A percentile compares a stretch with the other conserved stretches of the same genome.
phyloP scores from a whole-genome alignment of 1,284 basidiomycete species.

The Ustilago crameri region DNA sequence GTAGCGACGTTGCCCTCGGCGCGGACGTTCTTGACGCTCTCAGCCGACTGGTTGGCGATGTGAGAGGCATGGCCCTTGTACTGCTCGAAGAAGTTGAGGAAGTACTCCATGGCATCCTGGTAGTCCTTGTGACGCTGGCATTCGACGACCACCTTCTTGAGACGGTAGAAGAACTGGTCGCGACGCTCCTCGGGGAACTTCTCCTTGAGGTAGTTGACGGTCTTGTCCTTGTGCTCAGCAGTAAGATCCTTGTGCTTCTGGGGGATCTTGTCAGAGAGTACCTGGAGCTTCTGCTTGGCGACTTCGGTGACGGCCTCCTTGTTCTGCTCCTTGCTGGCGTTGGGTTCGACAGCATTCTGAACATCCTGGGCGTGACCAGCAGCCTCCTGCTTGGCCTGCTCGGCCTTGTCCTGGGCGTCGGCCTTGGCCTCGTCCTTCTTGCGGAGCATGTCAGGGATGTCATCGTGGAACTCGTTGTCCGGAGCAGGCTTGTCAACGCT shows the following conservation, averaged over 20 bases:
- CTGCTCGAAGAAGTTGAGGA: slow-evolving; percentile 71
- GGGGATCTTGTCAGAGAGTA: slow-evolving; percentile 65
- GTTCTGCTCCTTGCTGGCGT: slow-evolving; percentile 68
- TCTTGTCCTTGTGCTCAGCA: slow-evolving; percentile 61
- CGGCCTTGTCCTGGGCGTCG: slow-evolving; percentile 48
- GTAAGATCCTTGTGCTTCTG: slow-evolving; percentile 64
- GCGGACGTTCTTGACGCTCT: slow-evolving; percentile 72
- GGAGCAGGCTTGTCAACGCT: slow-evolving; percentile 76
- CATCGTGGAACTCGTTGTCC: slow-evolving; percentile 69
- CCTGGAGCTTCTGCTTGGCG: slow-evolving; percentile 70
- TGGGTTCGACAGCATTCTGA: slow-evolving; percentile 58
- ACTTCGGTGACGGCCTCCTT: slow-evolving; percentile 68
- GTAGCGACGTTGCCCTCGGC: slow-evolving; percentile 71
- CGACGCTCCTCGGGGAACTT: slow-evolving; percentile 88
- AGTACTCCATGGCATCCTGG: slow-evolving; percentile 73
- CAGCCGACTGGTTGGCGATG: slow-evolving; percentile 71
- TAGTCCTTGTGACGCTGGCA: slow-evolving; percentile 93
- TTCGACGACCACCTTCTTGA: slow-evolving; percentile 89
- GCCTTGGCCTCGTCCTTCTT: slow-evolving; percentile 62
- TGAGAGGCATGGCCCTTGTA: slow-evolving; percentile 78
- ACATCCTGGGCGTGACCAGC: slow-evolving; percentile 48
- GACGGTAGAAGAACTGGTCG: slow-evolving; percentile 82
- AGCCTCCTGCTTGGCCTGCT: slow-evolving; percentile 49
- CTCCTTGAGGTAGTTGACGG: slow-evolving; percentile 75
- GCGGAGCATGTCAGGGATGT: slow-evolving; percentile 69